Conservation (phyloP, 495 filamentous ascomycete species). For the Xylaria palmicola region DNA sequence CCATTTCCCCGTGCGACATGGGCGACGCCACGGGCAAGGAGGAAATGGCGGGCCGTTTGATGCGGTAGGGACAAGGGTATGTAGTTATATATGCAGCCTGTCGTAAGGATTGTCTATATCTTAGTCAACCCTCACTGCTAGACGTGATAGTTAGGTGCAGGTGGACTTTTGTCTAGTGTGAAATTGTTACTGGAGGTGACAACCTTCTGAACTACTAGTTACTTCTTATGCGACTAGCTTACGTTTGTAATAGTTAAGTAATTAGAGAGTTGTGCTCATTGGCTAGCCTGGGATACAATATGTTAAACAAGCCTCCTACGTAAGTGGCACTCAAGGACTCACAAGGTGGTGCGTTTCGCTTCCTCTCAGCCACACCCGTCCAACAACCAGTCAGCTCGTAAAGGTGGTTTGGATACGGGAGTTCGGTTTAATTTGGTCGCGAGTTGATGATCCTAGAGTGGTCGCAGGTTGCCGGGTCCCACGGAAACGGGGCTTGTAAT, state of each 20-base stretch:
- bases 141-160: neutral
- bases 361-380: neutral
- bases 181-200: neutral
- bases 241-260: constrained; percentile 10
- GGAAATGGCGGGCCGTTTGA: neutral
- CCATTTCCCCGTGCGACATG: neutral
- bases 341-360: neutral
- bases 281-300: neutral
- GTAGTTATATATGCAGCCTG: neutral
- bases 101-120: constrained; percentile 9
- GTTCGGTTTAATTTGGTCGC: neutral
- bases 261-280: neutral
- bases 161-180: neutral
- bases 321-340: neutral
- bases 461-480: neutral
- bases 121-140: constrained; percentile 7
- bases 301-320: neutral
- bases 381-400: neutral
- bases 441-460: neutral
- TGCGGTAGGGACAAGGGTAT: constrained; percentile 3
- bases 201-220: neutral
- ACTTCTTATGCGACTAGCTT: neutral
- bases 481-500: neutral
- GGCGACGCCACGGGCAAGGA: neutral
- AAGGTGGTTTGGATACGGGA: neutral